These are phyloP conservation scores for Sarocladium kiliense DNA, from an alignment of 2,329 filamentous ascomycete genomes.

Conservation along the genomic window DNA sequence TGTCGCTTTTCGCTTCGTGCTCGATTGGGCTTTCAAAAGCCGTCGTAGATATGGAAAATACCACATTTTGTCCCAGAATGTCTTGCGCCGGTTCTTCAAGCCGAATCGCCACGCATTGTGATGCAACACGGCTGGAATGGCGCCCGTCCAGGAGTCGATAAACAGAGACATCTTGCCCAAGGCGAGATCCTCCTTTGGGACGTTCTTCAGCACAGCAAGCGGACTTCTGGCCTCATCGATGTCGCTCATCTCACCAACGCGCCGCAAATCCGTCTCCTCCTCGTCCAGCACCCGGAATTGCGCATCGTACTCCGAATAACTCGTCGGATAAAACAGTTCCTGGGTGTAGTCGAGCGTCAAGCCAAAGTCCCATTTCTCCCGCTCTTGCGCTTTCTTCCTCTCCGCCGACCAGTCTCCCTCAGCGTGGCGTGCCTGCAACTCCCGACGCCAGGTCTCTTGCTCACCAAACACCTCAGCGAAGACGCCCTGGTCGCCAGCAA, in stretches of 20 bases:
- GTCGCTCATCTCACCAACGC: slow-evolving; percentile 23
- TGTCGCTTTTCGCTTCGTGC: background rate
- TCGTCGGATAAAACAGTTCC: slow-evolving; percentile 28
- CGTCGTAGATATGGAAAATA: slow-evolving; percentile 26
- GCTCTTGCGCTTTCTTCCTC: slow-evolving; percentile 19
- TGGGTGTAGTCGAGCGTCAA: slow-evolving; percentile 34
- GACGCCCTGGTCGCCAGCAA: slow-evolving; percentile 33
- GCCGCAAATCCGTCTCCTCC: slow-evolving; percentile 15
- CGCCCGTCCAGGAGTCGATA: slow-evolving; percentile 31
- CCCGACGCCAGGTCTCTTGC: slow-evolving; percentile 29
- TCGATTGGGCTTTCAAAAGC: slow-evolving; percentile 17
- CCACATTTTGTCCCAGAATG: slow-evolving; percentile 33
- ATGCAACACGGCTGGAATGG: slow-evolving; percentile 29
- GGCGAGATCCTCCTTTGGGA: slow-evolving; percentile 10
- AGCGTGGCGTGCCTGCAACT: slow-evolving; percentile 24
- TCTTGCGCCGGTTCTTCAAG: slow-evolving; percentile 23
- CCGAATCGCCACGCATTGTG: slow-evolving; percentile 29
- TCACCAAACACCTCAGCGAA: slow-evolving; percentile 32
- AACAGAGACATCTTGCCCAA: slow-evolving; percentile 29
- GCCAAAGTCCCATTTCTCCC: slow-evolving; percentile 29
- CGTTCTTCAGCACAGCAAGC: slow-evolving; percentile 20
- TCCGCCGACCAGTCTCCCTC: slow-evolving; percentile 21
- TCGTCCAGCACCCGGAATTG: slow-evolving; percentile 26
- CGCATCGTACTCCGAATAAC: slow-evolving; percentile 30
- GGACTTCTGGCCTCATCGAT: slow-evolving; percentile 20